These are phyloP conservation scores for Penicillium psychrofluorescens DNA, from an alignment of 495 filamentous ascomycete species.

Conservation along the genomic window DNA sequence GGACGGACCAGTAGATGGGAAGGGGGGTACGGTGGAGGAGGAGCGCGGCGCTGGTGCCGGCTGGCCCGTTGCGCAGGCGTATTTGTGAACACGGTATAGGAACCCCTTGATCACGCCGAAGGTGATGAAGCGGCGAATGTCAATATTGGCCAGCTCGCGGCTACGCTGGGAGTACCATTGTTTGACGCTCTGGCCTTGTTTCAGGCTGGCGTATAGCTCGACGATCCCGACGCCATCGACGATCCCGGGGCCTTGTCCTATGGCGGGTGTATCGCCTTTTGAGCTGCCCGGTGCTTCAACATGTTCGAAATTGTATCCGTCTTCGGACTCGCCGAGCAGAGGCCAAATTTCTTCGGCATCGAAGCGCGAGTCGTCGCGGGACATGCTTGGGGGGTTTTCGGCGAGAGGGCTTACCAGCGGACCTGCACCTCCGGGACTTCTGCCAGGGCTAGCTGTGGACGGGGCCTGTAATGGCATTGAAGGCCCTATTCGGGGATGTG, in stretches of 20 bases:
- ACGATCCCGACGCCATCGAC: constrained; percentile 37
- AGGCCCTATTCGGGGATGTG: constrained; percentile 21
- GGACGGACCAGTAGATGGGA: constrained; percentile 19
- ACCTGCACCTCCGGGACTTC: constrained; percentile 4
- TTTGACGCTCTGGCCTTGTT: constrained; percentile 68
- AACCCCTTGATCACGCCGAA: constrained; percentile 95
- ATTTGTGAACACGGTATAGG: constrained; percentile 90
- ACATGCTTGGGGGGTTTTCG: constrained; percentile 12
- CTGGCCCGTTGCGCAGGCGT: constrained; percentile 57
- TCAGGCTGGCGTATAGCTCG: constrained; percentile 69
- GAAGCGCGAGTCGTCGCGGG: constrained; percentile 17
- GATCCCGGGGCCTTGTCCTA: constrained; percentile 4
- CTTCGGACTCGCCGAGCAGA: constrained; percentile 20
- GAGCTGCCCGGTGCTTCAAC: no score
- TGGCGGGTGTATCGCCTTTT: not conserved
- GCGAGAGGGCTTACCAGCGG: constrained; percentile 12
- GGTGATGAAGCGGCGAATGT: constrained; percentile 84
- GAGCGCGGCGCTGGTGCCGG: constrained; percentile 24
- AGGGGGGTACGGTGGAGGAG: constrained; percentile 10
- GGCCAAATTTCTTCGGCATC: constrained; percentile 42
- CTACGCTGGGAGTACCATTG: constrained; percentile 73
- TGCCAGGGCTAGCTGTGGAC: constrained; percentile 5
- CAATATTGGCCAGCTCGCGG: constrained; percentile 61
- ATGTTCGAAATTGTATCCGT: not conserved
- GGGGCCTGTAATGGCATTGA: constrained; percentile 8